phyloP scores from a whole-genome alignment of 1,139 yeast genomes.

The Taiozyma sp. region DNA sequence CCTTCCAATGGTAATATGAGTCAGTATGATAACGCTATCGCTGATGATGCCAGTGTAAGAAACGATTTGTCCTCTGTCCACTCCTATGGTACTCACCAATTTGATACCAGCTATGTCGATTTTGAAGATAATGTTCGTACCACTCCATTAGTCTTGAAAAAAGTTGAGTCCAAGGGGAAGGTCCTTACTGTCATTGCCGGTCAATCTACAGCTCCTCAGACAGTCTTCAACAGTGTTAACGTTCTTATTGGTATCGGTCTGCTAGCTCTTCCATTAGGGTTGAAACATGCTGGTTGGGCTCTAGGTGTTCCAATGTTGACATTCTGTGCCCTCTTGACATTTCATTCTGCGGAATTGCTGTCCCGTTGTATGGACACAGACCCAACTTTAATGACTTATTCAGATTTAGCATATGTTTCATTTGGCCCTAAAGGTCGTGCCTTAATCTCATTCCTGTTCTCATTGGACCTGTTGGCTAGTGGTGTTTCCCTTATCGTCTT shows the following conservation, averaged over 20 bases:
- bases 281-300: conserved; percentile 69
- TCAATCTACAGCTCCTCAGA: conserved; percentile 78
- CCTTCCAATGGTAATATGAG: conserved; percentile 23
- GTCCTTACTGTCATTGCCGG: conserved; percentile 74
- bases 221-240: conserved; percentile 72
- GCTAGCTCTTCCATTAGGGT: conserved; percentile 68
- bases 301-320: conserved; percentile 53
- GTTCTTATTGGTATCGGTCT: conserved; percentile 76
- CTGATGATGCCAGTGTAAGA: conserved; percentile 27
- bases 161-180: conserved; percentile 73
- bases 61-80: conserved; percentile 14
- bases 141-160: conserved; percentile 53
- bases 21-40: conserved; percentile 22
- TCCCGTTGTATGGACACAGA: conserved; percentile 71
- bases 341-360: conserved; percentile 61
- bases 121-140: conserved; percentile 44
- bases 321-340: conserved; percentile 58
- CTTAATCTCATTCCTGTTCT: conserved; percentile 65
- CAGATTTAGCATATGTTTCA: conserved; percentile 79
- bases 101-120: conserved; percentile 22
- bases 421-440: conserved; percentile 59
- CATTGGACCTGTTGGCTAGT: conserved; percentile 76
- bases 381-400: conserved; percentile 77
- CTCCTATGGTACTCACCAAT: conserved; percentile 24
- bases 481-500: conserved; percentile 71